Evolutionary conservation across 2,329 filamentous ascomycete species (phyloP).

Genomic region (Coniochaeta ligniaria): DNA sequence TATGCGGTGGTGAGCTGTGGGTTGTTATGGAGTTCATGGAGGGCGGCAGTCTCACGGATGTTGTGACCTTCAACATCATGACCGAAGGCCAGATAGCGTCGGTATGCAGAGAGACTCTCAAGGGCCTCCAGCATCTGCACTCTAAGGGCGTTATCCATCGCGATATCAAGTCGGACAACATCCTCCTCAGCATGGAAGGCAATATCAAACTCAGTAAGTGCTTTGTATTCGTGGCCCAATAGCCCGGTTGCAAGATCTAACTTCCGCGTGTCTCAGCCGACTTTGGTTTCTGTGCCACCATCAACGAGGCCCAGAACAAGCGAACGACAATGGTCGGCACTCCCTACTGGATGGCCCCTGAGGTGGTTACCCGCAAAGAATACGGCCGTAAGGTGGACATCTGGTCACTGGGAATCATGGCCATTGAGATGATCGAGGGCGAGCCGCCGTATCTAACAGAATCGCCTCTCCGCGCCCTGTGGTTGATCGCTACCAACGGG

Average conservation of each 20-base stretch:
- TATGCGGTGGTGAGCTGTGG: slow-evolving; percentile 87
- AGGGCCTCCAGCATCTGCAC: slow-evolving; percentile 88
- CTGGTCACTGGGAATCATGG: slow-evolving; percentile 98
- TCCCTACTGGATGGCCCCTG: slow-evolving; percentile 99
- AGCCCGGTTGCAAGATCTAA: not conserved
- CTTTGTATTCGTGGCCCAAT: not conserved
- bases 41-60: slow-evolving; percentile 92
- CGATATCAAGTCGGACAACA: slow-evolving; percentile 99
- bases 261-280: slow-evolving; percentile 54
- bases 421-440: slow-evolving; percentile 99
- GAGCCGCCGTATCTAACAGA: slow-evolving; percentile 96
- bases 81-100: slow-evolving; percentile 94
- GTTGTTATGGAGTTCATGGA: slow-evolving; percentile 99
- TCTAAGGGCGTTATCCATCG: slow-evolving; percentile 97
- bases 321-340: slow-evolving; percentile 98
- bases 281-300: slow-evolving; percentile 97
- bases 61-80: slow-evolving; percentile 99
- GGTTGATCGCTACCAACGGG: slow-evolving; percentile 94
- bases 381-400: slow-evolving; percentile 98
- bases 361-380: slow-evolving; percentile 94
- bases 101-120: slow-evolving; percentile 87
- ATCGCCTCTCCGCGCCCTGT: slow-evolving; percentile 84
- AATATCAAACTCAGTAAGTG: slow-evolving; percentile 93
- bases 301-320: slow-evolving; percentile 95
- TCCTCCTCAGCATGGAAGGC: slow-evolving; percentile 85